Evolutionary conservation across 352 stramenopile species (phyloP), one percentile per base, ranked within the genome.

Genomic region (Hyaloperonospora brassicae): DNA sequence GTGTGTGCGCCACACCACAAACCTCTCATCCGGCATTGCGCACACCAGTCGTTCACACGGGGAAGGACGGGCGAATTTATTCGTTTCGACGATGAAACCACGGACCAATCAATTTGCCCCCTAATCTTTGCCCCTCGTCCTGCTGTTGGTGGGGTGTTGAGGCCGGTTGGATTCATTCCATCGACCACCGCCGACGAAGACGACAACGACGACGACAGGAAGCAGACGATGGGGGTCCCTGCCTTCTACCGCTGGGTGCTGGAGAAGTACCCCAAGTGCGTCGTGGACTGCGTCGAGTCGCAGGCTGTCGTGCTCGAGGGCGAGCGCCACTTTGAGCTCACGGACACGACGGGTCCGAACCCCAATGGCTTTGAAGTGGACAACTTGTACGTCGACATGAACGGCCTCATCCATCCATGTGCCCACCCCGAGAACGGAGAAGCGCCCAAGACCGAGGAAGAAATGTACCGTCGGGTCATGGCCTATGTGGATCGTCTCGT

Each of bases 321-420:
- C 17, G 73, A 88, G 52, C 70, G 79, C 48, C 81, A 89, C 66
- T 89, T 89, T 48, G 78, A 89, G 58, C 72, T 93, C 12, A 75
- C 84, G 12, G 75, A 93, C 57, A 79, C 76, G 12, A 79, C 76
- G 0, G 71, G 73, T 12, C 88, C 95, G 14, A 99, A 97, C 70
- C 92, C 92, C 3, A 98, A 97, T 41, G 86, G 81, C 54, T 94
- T 97, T 45, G 88, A 97, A 57, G 95, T 97, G 43, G 96, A 99
- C 75, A 98, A 99, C 72, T 78, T 99, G 41, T 99, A 98, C 62
- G 86, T 99, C 31, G 97, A 99, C 69, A 99, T 99, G 96, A 99
- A 99, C 71, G 97, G 97, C 2, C 97, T 99, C 48, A 99, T 99
- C 68, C 97, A 99, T 68, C 96, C 96, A 21, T 99, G 97, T 66